Evolutionary conservation across 2,329 filamentous ascomycete genomes (phyloP), one percentile per base, ranked within the genome.

Genomic region (Penicillium fuscoglaucum): DNA sequence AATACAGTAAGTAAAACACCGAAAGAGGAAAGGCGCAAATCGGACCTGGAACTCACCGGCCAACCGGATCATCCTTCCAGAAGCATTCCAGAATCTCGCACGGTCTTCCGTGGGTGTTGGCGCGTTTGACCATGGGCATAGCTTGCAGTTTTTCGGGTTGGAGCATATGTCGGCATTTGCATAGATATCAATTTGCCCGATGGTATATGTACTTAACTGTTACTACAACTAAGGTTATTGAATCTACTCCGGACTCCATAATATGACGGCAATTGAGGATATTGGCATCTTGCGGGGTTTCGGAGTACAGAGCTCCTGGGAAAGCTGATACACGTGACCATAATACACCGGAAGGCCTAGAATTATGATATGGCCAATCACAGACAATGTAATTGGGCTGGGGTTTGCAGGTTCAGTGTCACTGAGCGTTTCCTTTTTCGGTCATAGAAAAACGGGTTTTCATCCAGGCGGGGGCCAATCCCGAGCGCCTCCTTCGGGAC

Each of bases 21-120:
- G 5, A 58, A 58, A 48, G n/a, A 15, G 53, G 55, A 15, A 58
- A 58, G 3, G 55, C 17, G 44, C 24, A 10, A 39, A 58, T 58
- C 55, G 50, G 31, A 40, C 37, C 44, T 58, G 10, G 45, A 58
- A 41, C 15, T 45, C 52, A 37, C 40, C 43, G 40, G 29, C 57
- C 58, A 58, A 63, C 60, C 63, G 61, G 61, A 67, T 56, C 61
- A 21, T 29, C 57, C 60, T 67, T 67, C 66, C 60, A 65, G 66
- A 67, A 65, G 43, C 10, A 49, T 68, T 67, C 63, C 57, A 59
- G 60, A 66, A 67, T 21, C 40, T 45, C 26, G 54, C 51, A 47
- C 19, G 47, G 37, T 28, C 60, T 53, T 57, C 60, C 50, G 6
- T 51, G 55, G 57, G 15, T 37, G 33, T 57, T 39, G 39, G 49